Conservation (phyloP, 1,284 basidiomycete genomes). For the Malassezia cuniculi region DNA sequence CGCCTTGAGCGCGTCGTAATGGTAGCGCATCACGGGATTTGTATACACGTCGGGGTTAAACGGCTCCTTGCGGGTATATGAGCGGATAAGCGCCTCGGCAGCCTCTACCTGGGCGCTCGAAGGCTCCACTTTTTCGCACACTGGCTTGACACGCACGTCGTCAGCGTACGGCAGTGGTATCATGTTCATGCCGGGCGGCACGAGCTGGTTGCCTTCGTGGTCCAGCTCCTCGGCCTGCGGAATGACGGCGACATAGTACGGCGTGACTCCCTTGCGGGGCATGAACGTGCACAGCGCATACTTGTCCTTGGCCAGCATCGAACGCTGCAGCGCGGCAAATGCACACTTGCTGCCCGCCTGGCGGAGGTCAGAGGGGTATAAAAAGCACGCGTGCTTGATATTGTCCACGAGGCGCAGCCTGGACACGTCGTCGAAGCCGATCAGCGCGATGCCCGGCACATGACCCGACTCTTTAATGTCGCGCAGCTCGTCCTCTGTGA, state of each 20-base stretch:
- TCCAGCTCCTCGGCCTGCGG: slow-evolving; percentile 63
- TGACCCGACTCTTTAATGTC: slow-evolving; percentile 53
- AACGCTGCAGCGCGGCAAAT: slow-evolving; percentile 72
- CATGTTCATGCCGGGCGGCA: slow-evolving; percentile 82
- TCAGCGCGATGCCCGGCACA: slow-evolving; percentile 61
- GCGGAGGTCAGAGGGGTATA: slow-evolving; percentile 81
- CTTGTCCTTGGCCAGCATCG: slow-evolving; percentile 67
- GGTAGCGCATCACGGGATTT: slow-evolving; percentile 72
- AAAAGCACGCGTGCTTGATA: slow-evolving; percentile 76
- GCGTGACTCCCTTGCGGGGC: slow-evolving; percentile 60
- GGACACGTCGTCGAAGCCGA: slow-evolving; percentile 64
- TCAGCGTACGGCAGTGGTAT: slow-evolving; percentile 84
- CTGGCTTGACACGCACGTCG: slow-evolving; percentile 58
- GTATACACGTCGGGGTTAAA: slow-evolving; percentile 82
- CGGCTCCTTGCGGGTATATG: slow-evolving; percentile 61
- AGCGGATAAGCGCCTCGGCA: slow-evolving; percentile 64
- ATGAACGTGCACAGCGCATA: slow-evolving; percentile 66
- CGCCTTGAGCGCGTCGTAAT: slow-evolving; percentile 79
- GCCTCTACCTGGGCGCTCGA: slow-evolving; percentile 51
- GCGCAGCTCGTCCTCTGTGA: slow-evolving; percentile 67
- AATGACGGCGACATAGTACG: slow-evolving; percentile 69
- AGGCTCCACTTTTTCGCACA: not conserved
- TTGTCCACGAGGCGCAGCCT: slow-evolving; percentile 73
- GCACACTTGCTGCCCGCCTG: slow-evolving; percentile 82
- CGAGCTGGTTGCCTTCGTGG: slow-evolving; percentile 59